Evolutionary conservation across 495 filamentous ascomycete species (phyloP).

Genomic region (Aspergillus carlsbadensis): DNA sequence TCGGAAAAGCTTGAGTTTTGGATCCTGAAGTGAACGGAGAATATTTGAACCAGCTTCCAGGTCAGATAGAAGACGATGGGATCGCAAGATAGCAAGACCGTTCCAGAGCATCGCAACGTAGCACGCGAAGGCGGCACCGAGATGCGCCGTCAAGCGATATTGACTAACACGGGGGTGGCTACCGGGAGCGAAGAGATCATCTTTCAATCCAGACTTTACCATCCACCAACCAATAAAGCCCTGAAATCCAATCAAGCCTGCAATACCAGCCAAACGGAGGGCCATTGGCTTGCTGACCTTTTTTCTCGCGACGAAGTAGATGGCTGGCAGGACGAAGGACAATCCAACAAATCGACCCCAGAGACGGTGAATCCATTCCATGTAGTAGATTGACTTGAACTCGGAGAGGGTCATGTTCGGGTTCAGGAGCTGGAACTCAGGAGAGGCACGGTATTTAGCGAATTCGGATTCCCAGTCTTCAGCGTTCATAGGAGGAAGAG

Average conservation of each 20-base stretch:
- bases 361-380: constrained; percentile 97
- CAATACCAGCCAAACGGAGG: constrained; percentile 73
- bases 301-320: constrained; percentile 83
- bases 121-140: constrained; percentile 85
- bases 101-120: constrained; percentile 94
- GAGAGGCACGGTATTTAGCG: constrained; percentile 82
- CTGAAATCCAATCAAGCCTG: constrained; percentile 88
- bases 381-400: constrained; percentile 98
- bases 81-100: constrained; percentile 79
- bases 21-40: constrained; percentile 59
- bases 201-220: constrained; percentile 93
- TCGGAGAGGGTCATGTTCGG: constrained; percentile 86
- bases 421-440: constrained; percentile 89
- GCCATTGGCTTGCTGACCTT: constrained; percentile 79
- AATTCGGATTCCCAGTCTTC: constrained; percentile 90
- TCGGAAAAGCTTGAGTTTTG: constrained; percentile 69
- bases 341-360: constrained; percentile 94
- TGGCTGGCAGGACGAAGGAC: constrained; percentile 80
- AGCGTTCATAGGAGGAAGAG: constrained; percentile 74
- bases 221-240: constrained; percentile 99
- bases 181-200: constrained; percentile 90
- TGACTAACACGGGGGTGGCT: constrained; percentile 89
- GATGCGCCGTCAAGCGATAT: constrained; percentile 86
- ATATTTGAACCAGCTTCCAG: constrained; percentile 53
- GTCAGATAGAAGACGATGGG: constrained; percentile 64